Base-by-base conservation (phyloP, 805 yeast genomes). In the Candida stauntonica region DNA sequence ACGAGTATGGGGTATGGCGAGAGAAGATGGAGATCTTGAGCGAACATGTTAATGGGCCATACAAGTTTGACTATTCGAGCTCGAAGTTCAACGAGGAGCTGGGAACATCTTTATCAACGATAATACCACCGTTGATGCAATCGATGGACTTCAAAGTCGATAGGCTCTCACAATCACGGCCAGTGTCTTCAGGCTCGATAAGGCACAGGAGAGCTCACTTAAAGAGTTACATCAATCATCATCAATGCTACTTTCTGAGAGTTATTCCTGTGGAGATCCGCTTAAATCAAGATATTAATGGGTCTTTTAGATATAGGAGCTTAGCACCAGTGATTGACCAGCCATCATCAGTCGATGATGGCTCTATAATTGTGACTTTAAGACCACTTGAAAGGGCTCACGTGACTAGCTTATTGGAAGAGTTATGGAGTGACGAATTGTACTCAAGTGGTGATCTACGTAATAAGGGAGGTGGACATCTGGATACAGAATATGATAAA, bases 1-100 rank as follows among this genome's bases (percentile, higher is more conserved):
- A 37, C 3, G 83, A 77, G 41, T 51, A 47, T 29, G 29, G 41
- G 0, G 39, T 61, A 0, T 79, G 84, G 84, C 38, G 41, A 8
- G 63, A 64, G 26, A 48, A 59, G 23, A 35, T 64, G 12, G 49
- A 47, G n/a, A 34, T 60, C 2, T 48, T 62, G 42, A 55, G 59
- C 1, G 40, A 52, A 33, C 29, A 41, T 29, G 60, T 61, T 4
- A 56, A 59, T 39, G 67, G 66, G 1, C 64, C 66, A 3, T 61
- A 62, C 39, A 33, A 30, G 4, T 51, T 60, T 40, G 63, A 66
- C 17, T 56, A 54, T 35, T 47, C 57, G 3, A 36, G 51, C 2
- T 55, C 60, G 3, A 33, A 33, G 14, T 36, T 46, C 27, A 45
- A 49, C 26, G 48, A 49, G 18, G 57, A 54, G 18, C 47, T 42